Evolutionary conservation across 2,329 filamentous ascomycete genomes (phyloP), one percentile per base, ranked within the genome.

Genomic region (Paecilomyces dactylethromorphus): DNA sequence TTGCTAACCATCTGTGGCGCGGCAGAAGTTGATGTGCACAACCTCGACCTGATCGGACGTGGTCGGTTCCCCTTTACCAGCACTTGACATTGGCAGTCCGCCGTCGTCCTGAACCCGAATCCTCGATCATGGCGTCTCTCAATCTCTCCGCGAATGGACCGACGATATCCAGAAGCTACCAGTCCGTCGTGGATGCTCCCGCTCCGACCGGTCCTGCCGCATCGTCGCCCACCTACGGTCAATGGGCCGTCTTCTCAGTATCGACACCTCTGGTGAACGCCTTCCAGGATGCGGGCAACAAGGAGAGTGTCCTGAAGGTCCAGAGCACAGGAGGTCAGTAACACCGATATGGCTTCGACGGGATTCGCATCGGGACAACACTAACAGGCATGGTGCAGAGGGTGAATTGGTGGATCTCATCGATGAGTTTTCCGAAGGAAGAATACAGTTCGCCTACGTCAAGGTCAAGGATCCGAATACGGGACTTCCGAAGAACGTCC

Each of bases 391-490:
- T 50, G 31, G 26, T 55, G 49, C 71, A 94, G 92, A 97, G 78
- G 94, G 94, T 63, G 93, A 99, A 76, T 81, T 99, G 62, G 80
- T 86, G 59, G 92, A 97, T 64, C 82, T 99, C 60, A 85, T 96
- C 67, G 94, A 99, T 66, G 94, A 99, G 64, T 96, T 99, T 77
- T 97, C 88, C 65, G 94, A 99, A 75, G 94, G 94, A 57, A 89
- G 92, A 68, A 89, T 99, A 66, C 94, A 99, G 77, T 99, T 97
- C 77, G 94, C 92, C 29, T 97, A 95, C 70, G 87, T 94, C 69
- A 97, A 96, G 78, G 88, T 99, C 79, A 96, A 92, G 75, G 94
- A 99, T 72, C 90, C 92, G 58, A 99, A 99, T 75, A 91, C 89
- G 2, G 80, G 82, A 22, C 84, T 99, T 15, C 92, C 93, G 55